phyloP scores from a whole-genome alignment of 192 early-diverging fungal genomes.

The Linderina pennispora region DNA sequence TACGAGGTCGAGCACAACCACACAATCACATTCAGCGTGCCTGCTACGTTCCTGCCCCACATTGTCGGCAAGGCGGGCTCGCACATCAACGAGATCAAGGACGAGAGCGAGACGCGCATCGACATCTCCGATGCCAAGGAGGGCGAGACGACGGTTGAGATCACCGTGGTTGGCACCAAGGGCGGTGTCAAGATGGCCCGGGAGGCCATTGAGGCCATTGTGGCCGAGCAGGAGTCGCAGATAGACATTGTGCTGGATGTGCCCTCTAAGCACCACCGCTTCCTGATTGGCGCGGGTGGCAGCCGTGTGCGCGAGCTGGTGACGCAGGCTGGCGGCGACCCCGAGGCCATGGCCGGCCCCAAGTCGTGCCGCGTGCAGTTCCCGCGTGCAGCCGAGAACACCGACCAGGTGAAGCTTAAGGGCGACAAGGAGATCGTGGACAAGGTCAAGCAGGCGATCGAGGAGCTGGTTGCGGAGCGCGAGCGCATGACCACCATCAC shows the following conservation, averaged over 20 bases:
- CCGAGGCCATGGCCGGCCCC: slow-evolving; percentile 46
- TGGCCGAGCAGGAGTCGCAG: slow-evolving; percentile 55
- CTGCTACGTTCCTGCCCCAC: slow-evolving; percentile 59
- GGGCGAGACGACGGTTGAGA: slow-evolving; percentile 34
- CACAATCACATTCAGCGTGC: slow-evolving; percentile 57
- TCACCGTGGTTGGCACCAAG: slow-evolving; percentile 49
- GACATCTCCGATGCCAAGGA: slow-evolving; percentile 49
- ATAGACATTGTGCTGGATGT: slow-evolving; percentile 47
- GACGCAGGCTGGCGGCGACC: slow-evolving; percentile 49
- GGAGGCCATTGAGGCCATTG: slow-evolving; percentile 52
- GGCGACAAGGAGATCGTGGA: slow-evolving; percentile 57
- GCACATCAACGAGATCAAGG: slow-evolving; percentile 70
- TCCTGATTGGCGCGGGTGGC: slow-evolving; percentile 62
- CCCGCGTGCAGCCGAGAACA: slow-evolving; percentile 42
- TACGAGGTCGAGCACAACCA: slow-evolving; percentile 76
- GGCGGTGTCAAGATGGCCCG: slow-evolving; percentile 51
- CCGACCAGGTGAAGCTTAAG: slow-evolving; percentile 56
- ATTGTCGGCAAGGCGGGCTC: slow-evolving; percentile 74
- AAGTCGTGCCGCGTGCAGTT: slow-evolving; percentile 57
- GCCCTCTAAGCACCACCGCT: slow-evolving; percentile 52
- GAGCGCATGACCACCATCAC: slow-evolving; percentile 52
- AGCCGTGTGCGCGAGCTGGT: slow-evolving; percentile 59
- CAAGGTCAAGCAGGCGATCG: slow-evolving; percentile 41
- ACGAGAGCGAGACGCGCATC: slow-evolving; percentile 64
- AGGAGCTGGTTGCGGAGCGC: slow-evolving; percentile 48